A percentile compares a stretch with the other conserved stretches of the same genome.
These are phyloP conservation scores for Sextonia rubra DNA, from an alignment of 164 flowering plant species.

Conservation along the genomic window DNA sequence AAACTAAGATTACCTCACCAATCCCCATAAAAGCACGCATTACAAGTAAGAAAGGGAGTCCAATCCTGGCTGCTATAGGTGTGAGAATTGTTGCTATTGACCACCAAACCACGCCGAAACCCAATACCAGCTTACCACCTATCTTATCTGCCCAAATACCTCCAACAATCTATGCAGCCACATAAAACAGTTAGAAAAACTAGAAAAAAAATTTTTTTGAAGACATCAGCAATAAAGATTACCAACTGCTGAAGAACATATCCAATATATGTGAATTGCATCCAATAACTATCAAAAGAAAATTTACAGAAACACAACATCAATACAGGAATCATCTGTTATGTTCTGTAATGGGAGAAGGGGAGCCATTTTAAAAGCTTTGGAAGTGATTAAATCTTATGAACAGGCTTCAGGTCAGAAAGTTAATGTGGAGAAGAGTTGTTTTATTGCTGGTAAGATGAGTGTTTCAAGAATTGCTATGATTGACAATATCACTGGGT, in stretches of 20 bases:
- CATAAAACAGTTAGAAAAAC: not conserved
- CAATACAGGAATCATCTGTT: too few species aligned
- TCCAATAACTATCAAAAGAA: too few species aligned
- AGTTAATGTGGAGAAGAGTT: too few species aligned
- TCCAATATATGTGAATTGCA: not conserved
- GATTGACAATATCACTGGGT: too few species aligned
- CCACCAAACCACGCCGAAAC: constrained; percentile 98
- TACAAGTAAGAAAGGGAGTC: constrained; percentile 84
- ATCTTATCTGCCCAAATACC: constrained; percentile 98
- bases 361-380: too few species aligned
- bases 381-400: too few species aligned
- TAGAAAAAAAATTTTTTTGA: not conserved
- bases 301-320: too few species aligned
- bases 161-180: constrained; percentile 60
- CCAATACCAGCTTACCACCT: constrained; percentile 88
- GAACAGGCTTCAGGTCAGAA: too few species aligned
- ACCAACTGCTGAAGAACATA: not conserved
- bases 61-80: constrained; percentile 88
- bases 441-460: too few species aligned
- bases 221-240: not conserved
- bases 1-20: constrained; percentile 77
- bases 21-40: constrained; percentile 99
- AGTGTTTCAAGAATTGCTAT: too few species aligned
- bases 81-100: constrained; percentile 90
- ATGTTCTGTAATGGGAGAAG: too few species aligned